phyloP scores from a whole-genome alignment of 2,329 filamentous ascomycete genomes.

The Verticillium alfalfae region DNA sequence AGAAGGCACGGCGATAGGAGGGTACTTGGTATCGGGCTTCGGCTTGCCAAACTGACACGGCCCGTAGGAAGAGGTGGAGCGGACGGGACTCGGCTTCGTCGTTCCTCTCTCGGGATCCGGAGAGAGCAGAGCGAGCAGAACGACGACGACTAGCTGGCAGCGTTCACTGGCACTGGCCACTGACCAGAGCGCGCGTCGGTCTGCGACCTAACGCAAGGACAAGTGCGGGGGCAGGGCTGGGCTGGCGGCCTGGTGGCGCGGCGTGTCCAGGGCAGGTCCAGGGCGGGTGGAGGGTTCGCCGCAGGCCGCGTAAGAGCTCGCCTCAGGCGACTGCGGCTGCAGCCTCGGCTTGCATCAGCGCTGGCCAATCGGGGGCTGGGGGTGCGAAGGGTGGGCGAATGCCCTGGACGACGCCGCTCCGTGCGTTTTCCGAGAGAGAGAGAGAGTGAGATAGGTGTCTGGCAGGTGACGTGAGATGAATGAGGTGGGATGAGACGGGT shows the following conservation, averaged over 20 bases:
- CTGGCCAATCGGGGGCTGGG: neutral
- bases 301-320: neutral
- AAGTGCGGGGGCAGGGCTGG: neutral
- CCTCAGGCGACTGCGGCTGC: neutral
- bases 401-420: neutral
- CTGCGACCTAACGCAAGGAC: too few relatives aligned
- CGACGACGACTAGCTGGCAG: too few relatives aligned
- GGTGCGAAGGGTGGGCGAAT: neutral
- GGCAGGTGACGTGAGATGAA: neutral
- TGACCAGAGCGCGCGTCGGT: too few relatives aligned
- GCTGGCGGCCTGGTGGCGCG: neutral
- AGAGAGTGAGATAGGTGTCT: too few relatives aligned
- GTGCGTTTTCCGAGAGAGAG: neutral
- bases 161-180: too few relatives aligned
- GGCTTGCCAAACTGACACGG: neutral
- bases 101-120: neutral
- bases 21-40: neutral
- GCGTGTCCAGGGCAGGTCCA: neutral
- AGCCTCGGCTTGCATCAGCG: slow-evolving; percentile 3
- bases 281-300: neutral
- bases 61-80: neutral
- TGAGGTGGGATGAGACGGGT: neutral
- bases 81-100: neutral
- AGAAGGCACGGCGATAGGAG: neutral
- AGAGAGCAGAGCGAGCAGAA: neutral